Percentiles rank a stretch among this genome's conserved stretches.
Evolutionary conservation across 2,329 filamentous ascomycete genomes (phyloP).

Genomic region (Stagonosporopsis rhizophila): DNA sequence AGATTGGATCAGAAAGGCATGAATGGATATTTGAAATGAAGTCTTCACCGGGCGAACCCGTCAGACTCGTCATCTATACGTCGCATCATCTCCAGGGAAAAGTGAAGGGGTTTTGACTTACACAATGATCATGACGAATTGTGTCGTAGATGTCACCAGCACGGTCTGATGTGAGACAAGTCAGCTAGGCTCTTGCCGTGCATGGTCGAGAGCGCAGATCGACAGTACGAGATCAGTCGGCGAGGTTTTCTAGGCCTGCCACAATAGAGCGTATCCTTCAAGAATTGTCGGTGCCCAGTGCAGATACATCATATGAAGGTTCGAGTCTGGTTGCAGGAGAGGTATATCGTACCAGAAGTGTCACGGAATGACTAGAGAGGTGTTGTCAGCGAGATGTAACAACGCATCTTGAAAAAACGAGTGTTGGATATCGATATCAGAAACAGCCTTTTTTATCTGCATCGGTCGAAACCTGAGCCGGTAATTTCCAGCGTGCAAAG

Average conservation of each 20-base stretch:
- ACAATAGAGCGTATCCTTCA: conserved; percentile 88
- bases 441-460: conserved; percentile 53
- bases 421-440: conserved; percentile 41
- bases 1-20: conserved; percentile 59
- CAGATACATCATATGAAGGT: conserved; percentile 76
- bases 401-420: neutral
- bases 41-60: conserved; percentile 72
- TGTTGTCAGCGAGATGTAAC: conserved; percentile 24
- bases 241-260: conserved; percentile 99
- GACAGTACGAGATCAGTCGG: conserved; percentile 74
- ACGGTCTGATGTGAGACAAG: neutral
- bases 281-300: conserved; percentile 94
- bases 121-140: neutral
- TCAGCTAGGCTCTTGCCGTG: conserved; percentile 17
- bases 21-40: conserved; percentile 71
- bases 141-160: neutral
- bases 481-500: conserved; percentile 56
- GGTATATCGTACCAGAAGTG: conserved; percentile 33
- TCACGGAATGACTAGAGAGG: neutral
- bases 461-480: conserved; percentile 51
- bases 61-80: conserved; percentile 78
- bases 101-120: conserved; percentile 28
- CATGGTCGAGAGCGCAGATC: neutral
- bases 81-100: conserved; percentile 54
- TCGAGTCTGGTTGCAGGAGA: conserved; percentile 11